A percentile compares a stretch with the other conserved stretches of the same genome.
These are phyloP conservation scores for Penicillium paxilli DNA, from an alignment of 495 filamentous ascomycete genomes.

Conservation along the genomic window DNA sequence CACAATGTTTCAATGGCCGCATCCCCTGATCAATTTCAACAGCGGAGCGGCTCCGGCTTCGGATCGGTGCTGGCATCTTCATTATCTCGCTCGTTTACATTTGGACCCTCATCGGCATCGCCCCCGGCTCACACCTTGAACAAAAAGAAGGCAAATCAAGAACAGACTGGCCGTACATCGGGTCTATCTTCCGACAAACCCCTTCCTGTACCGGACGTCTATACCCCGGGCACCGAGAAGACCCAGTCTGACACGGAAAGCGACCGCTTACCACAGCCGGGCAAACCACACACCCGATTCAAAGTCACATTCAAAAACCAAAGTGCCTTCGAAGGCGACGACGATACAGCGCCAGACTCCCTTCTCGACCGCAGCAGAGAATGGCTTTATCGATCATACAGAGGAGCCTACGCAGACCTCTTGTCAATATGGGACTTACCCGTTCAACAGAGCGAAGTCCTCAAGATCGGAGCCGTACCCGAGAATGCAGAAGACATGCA, in stretches of 20 bases:
- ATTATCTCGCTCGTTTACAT: constrained; percentile 70
- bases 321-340: constrained; percentile 74
- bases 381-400: constrained; percentile 66
- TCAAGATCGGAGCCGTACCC: constrained; percentile 62
- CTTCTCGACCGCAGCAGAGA: constrained; percentile 66
- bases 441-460: constrained; percentile 71
- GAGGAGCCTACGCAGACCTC: constrained; percentile 77
- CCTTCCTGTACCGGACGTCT: not conserved
- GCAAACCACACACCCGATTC: constrained; percentile 44
- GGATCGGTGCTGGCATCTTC: constrained; percentile 67
- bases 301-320: constrained; percentile 72
- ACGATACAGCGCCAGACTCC: constrained; percentile 65
- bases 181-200: not conserved
- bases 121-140: constrained; percentile 50
- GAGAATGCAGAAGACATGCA: constrained; percentile 15
- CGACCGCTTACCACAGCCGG: constrained; percentile 28
- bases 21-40: constrained; percentile 63
- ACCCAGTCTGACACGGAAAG: constrained; percentile 50
- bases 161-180: constrained; percentile 58
- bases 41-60: constrained; percentile 43
- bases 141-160: constrained; percentile 65
- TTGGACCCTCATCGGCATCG: constrained; percentile 64
- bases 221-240: constrained; percentile 6
- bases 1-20: constrained; percentile 63
- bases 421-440: constrained; percentile 81